Percentiles rank a stretch among this genome's conserved stretches.
Conservation (phyloP, 2,329 filamentous ascomycete species). For the Diaporthe vaccinii region DNA sequence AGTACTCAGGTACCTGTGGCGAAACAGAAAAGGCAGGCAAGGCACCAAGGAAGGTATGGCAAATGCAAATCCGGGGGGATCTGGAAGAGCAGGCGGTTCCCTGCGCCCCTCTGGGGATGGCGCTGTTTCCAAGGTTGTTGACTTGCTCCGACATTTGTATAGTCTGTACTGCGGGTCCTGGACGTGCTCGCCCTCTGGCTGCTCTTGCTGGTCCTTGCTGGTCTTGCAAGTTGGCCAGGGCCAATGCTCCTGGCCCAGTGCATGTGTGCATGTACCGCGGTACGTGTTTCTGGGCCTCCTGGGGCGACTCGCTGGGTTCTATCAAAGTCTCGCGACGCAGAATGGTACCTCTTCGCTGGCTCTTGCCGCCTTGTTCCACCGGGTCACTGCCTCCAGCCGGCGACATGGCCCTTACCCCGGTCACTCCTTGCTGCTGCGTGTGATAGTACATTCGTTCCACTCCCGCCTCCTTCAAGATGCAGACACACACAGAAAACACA, state of each 20-base stretch:
- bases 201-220: constrained; percentile 5
- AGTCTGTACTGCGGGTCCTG: constrained; percentile 25
- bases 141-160: constrained; percentile 26
- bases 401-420: constrained; percentile 12
- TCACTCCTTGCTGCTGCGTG: not conserved
- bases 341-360: not conserved
- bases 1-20: not conserved
- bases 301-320: not conserved
- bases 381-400: constrained; percentile 10
- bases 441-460: constrained; percentile 14
- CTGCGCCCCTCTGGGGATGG: constrained; percentile 28
- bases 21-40: not conserved
- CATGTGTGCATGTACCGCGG: not conserved
- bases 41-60: constrained; percentile 11
- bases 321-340: not conserved
- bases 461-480: constrained; percentile 13
- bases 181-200: not conserved
- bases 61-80: constrained; percentile 21
- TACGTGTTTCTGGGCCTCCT: not conserved
- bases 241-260: constrained; percentile 1
- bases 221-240: constrained; percentile 3
- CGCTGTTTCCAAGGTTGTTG: constrained; percentile 25
- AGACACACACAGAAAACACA: constrained; percentile 7
- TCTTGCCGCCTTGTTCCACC: not conserved
- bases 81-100: constrained; percentile 2